Evolutionary conservation across 2,329 filamentous ascomycete species (phyloP).

Genomic region (Neofusicoccum kwambonambiense): DNA sequence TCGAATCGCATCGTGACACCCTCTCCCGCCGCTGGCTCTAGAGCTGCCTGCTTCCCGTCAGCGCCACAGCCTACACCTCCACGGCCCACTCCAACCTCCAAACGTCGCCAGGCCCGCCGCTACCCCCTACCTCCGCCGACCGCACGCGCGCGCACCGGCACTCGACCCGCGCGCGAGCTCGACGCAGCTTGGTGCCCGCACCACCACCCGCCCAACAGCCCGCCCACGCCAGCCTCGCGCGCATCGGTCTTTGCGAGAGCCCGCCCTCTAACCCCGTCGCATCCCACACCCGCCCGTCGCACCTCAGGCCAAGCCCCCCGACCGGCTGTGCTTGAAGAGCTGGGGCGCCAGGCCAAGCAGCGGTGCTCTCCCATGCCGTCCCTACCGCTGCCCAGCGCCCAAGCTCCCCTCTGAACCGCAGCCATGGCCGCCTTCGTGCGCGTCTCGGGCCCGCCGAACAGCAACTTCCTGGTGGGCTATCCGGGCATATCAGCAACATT

Average conservation of each 20-base stretch:
- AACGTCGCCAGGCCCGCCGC: neutral
- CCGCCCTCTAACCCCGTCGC: neutral
- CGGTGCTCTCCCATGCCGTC: conserved; percentile 18
- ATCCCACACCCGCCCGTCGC: neutral
- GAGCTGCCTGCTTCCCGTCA: conserved; percentile 14
- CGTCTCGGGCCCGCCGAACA: conserved; percentile 95
- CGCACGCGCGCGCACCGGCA: neutral
- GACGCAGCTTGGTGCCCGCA: neutral
- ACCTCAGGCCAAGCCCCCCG: neutral
- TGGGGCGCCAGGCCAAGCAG: conserved; percentile 11
- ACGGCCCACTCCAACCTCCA: neutral
- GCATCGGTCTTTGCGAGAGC: neutral
- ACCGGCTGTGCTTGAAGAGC: conserved; percentile 9
- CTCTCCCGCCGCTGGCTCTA: conserved; percentile 6
- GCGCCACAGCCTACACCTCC: conserved; percentile 16
- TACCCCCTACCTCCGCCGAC: neutral
- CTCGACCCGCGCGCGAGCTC: conserved; percentile 2
- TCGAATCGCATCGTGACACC: conserved; percentile 17
- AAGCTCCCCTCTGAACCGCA: conserved; percentile 11
- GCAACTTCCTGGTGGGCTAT: conserved; percentile 94
- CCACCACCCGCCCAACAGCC: neutral
- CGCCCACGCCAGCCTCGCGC: conserved; percentile 11
- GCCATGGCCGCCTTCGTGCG: conserved; percentile 75
- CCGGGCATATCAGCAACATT: conserved; percentile 96
- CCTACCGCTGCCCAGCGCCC: conserved; percentile 19